A percentile compares a stretch with the other conserved stretches of the same genome.
Evolutionary conservation across 768 basidiomycete species (phyloP).

Genomic region (Cubamyces sp.): DNA sequence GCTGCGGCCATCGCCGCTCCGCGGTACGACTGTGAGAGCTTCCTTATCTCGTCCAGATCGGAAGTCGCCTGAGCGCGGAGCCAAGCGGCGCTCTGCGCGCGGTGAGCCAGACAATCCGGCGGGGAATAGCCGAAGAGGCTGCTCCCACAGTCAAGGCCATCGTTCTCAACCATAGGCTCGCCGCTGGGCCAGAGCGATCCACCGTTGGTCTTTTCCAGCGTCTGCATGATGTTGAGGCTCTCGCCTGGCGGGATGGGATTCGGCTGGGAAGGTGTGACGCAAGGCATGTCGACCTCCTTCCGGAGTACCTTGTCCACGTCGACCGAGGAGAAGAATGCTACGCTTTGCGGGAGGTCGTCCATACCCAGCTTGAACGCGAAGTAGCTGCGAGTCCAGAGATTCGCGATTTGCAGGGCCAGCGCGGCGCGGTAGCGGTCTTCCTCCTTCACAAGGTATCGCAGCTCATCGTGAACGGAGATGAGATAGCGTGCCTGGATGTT

Average conservation of each 20-base stretch:
- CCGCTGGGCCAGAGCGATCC: constrained; percentile 70
- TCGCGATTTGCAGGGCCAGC: constrained; percentile 91
- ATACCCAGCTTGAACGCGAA: constrained; percentile 94
- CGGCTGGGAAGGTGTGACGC: constrained; percentile 92
- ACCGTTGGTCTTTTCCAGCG: constrained; percentile 69
- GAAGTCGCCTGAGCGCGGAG: constrained; percentile 77
- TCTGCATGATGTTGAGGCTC: constrained; percentile 68
- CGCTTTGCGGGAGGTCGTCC: constrained; percentile 93
- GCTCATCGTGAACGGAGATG: constrained; percentile 96
- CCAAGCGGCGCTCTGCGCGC: constrained; percentile 65
- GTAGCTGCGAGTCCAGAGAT: constrained; percentile 90
- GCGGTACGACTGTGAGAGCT: constrained; percentile 57
- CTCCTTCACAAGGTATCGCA: constrained; percentile 90
- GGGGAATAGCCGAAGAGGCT: constrained; percentile 52
- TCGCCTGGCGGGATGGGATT: constrained; percentile 85
- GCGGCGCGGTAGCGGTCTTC: constrained; percentile 90
- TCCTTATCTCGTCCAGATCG: constrained; percentile 72
- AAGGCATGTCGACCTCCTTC: constrained; percentile 96
- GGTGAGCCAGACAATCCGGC: constrained; percentile 67
- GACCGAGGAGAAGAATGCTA: constrained; percentile 97
- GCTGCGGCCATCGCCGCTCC: constrained; percentile 34
- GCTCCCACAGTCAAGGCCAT: constrained; percentile 35
- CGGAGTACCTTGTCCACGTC: constrained; percentile 90
- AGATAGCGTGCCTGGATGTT: constrained; percentile 90
- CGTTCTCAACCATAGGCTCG: constrained; percentile 50